Conservation (phyloP, 768 basidiomycete genomes). For the Hirschioporus abietinus region DNA sequence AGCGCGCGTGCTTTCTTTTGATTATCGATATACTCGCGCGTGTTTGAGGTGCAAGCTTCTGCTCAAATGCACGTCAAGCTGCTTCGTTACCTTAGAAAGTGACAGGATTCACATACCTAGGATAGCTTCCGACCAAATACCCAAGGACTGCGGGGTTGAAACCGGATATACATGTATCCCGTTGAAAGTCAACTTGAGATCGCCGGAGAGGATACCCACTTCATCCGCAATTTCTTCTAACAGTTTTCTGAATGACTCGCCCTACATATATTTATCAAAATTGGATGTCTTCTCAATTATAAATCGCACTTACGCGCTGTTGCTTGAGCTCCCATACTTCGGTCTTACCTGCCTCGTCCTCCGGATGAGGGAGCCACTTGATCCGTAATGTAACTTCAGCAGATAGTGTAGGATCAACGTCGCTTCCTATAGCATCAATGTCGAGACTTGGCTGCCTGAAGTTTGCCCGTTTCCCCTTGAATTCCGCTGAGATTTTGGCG, state of each 20-base stretch:
- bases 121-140: slow-evolving; percentile 63
- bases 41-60: slow-evolving; percentile 64
- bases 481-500: slow-evolving; percentile 44
- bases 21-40: slow-evolving; percentile 59
- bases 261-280: slow-evolving; percentile 31
- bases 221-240: slow-evolving; percentile 66
- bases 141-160: slow-evolving; percentile 58
- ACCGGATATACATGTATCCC: slow-evolving; percentile 64
- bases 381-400: slow-evolving; percentile 47
- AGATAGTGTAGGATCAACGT: slow-evolving; percentile 26
- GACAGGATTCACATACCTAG: slow-evolving; percentile 42
- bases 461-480: slow-evolving; percentile 21
- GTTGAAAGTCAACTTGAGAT: slow-evolving; percentile 56
- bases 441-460: slow-evolving; percentile 19
- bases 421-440: slow-evolving; percentile 14
- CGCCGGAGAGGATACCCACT: slow-evolving; percentile 41
- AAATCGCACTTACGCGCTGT: slow-evolving; percentile 42
- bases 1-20: slow-evolving; percentile 26
- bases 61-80: slow-evolving; percentile 12
- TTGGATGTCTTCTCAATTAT: not conserved
- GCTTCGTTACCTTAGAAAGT: not conserved
- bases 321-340: slow-evolving; percentile 49
- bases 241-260: slow-evolving; percentile 56
- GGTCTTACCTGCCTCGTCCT: slow-evolving; percentile 33
- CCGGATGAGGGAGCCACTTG: slow-evolving; percentile 63